Conservation (phyloP, 129 eudicot genomes). For the Glebionis coronaria region DNA sequence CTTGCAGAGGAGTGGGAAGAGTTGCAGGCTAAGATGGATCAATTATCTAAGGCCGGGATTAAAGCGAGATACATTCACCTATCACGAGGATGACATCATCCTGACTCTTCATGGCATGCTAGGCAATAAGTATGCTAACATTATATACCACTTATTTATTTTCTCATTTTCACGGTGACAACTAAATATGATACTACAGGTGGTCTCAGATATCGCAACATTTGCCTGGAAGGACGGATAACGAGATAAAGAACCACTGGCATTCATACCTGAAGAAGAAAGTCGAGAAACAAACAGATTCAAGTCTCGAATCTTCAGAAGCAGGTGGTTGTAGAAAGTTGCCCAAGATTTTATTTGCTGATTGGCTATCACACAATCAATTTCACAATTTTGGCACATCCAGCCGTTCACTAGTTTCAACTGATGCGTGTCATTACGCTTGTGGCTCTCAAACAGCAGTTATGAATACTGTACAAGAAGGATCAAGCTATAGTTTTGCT, state of each 20-base stretch:
- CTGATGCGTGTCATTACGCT: too few species aligned
- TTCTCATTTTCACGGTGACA: too few species aligned
- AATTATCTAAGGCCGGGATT: slow-evolving; percentile 87
- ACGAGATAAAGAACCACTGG: slow-evolving; percentile 81
- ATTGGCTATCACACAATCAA: slow-evolving; percentile 40
- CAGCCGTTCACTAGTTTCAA: too few species aligned
- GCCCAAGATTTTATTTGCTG: slow-evolving; percentile 45
- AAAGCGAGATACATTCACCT: slow-evolving; percentile 56
- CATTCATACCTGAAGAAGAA: slow-evolving; percentile 66
- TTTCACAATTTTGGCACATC: slow-evolving; percentile 13
- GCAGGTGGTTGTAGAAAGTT: slow-evolving; percentile 19
- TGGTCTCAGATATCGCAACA: slow-evolving; percentile 88
- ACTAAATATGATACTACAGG: slow-evolving; percentile 23
- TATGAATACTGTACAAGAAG: neutral
- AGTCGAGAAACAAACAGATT: slow-evolving; percentile 10
- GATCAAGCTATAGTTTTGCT: neutral
- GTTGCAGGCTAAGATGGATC: slow-evolving; percentile 93
- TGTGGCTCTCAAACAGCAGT: neutral
- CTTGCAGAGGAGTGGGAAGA: slow-evolving; percentile 79
- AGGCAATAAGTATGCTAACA: slow-evolving; percentile 74
- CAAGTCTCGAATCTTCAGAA: slow-evolving; percentile 25
- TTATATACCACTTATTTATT: neutral
- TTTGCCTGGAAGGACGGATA: slow-evolving; percentile 86
- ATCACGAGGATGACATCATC: slow-evolving; percentile 56
- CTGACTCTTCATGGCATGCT: slow-evolving; percentile 54